Conservation (phyloP, 805 yeast genomes). For the Nakazawaea laoshanensis region DNA sequence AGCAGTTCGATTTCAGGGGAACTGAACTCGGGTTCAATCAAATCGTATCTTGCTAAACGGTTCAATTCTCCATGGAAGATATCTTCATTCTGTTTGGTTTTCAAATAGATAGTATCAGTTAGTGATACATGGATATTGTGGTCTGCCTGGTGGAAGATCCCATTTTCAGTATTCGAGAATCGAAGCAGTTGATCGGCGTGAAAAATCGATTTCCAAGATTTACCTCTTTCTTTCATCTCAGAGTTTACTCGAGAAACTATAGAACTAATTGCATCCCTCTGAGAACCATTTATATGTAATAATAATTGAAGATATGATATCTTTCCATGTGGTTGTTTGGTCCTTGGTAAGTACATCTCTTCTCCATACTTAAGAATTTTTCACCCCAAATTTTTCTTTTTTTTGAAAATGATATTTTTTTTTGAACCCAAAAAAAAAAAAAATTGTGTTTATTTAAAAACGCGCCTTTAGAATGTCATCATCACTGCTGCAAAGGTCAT, state of each 20-base stretch:
- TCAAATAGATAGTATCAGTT: not conserved
- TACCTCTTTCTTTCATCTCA: too few species aligned
- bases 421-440: not conserved
- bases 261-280: not conserved
- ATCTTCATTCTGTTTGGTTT: too few species aligned
- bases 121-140: constrained; percentile 6
- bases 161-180: too few species aligned
- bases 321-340: too few species aligned
- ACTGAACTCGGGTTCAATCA: not conserved
- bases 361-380: not conserved
- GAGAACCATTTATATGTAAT: constrained; percentile 1
- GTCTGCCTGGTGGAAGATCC: not conserved
- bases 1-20: constrained; percentile 1
- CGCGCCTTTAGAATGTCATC: not conserved
- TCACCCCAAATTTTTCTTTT: not conserved
- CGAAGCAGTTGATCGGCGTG: too few species aligned
- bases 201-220: too few species aligned
- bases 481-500: constrained; percentile 3
- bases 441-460: not conserved
- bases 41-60: constrained; percentile 3
- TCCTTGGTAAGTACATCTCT: too few species aligned
- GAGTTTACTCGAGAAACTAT: too few species aligned
- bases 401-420: not conserved
- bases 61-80: too few species aligned
- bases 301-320: constrained; percentile 5